Evolutionary conservation across 345 rosid species (phyloP).

Genomic region (Hevea brasiliensis): DNA sequence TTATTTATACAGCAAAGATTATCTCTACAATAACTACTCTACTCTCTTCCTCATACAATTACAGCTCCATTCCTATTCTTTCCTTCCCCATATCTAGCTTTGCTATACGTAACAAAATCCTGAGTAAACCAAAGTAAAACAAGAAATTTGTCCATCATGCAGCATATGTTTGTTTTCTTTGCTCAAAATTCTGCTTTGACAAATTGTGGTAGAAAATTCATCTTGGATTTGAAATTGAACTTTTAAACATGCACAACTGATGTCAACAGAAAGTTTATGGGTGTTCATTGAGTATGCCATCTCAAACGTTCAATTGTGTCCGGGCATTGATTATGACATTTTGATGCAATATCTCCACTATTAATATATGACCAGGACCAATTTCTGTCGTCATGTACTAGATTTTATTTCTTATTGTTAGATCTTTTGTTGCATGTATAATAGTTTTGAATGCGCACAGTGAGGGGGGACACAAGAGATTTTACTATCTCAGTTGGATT

Average conservation of each 20-base stretch:
- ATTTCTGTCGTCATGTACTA: not conserved
- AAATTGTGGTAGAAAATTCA: not conserved
- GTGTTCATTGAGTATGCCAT: not conserved
- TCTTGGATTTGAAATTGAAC: not conserved
- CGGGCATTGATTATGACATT: not conserved
- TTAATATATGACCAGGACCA: not conserved
- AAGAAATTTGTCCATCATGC: not conserved
- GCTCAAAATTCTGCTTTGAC: not conserved
- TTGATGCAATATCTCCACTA: not conserved
- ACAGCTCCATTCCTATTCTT: no score
- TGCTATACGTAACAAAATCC: no score
- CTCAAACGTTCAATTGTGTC: not conserved
- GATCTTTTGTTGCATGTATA: not conserved
- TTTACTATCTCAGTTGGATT: no score
- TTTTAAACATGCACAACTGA: not conserved
- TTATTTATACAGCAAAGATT: no score
- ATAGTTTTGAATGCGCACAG: no score
- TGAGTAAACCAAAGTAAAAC: not conserved
- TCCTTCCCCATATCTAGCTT: no score
- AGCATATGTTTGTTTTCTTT: not conserved
- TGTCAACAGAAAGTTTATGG: not conserved
- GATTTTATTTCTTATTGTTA: not conserved
- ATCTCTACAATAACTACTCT: no score
- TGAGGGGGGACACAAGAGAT: no score
- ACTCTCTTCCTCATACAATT: no score